Percentiles rank a stretch among this genome's conserved stretches.
Conservation (phyloP, 495 filamentous ascomycete species). For the Aspergillus campestris region DNA sequence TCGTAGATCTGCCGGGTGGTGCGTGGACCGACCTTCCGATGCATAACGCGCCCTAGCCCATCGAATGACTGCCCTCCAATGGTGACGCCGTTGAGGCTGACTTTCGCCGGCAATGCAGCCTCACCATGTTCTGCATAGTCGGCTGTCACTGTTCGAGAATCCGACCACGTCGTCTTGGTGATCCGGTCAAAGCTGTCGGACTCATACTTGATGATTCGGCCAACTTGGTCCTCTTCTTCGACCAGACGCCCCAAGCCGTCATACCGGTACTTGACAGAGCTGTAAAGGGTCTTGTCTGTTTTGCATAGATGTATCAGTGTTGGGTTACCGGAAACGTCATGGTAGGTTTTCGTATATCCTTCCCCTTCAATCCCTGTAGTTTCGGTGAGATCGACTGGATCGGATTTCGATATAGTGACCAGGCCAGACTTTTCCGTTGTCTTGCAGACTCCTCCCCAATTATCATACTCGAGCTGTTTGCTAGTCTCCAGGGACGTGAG, state of each 20-base stretch:
- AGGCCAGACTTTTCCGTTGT: background rate
- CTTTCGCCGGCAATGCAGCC: background rate
- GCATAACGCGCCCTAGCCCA: background rate
- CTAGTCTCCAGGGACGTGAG: background rate
- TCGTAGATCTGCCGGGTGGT: background rate
- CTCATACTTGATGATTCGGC: background rate
- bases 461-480: background rate
- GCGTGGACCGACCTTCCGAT: background rate
- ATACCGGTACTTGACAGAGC: background rate
- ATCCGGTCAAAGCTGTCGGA: slow-evolving; percentile 6
- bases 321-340: background rate
- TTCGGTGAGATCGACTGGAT: slow-evolving; percentile 1
- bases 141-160: background rate
- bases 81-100: background rate
- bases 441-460: slow-evolving; percentile 1
- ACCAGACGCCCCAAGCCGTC: slow-evolving; percentile 3
- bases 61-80: slow-evolving; percentile 1
- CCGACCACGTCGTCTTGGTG: background rate
- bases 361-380: slow-evolving; percentile 1
- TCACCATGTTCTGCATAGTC: background rate
- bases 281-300: background rate
- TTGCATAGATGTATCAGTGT: background rate
- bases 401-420: background rate
- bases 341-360: background rate
- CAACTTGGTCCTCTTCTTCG: background rate